Evolutionary conservation across 2,329 filamentous ascomycete species (phyloP).

Genomic region (Penicillium sp.): DNA sequence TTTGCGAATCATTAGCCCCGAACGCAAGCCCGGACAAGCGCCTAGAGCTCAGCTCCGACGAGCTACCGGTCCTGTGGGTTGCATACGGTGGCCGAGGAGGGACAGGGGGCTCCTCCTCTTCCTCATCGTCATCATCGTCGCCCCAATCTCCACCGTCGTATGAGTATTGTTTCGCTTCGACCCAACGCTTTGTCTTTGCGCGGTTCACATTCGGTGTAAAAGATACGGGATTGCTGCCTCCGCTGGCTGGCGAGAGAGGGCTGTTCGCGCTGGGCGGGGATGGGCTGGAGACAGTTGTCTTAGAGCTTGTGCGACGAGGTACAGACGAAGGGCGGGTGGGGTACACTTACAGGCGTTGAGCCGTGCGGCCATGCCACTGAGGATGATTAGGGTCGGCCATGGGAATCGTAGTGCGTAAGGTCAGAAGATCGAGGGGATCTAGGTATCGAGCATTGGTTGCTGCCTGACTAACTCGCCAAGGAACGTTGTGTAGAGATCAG

Average conservation of each 20-base stretch:
- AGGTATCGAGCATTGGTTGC: constrained; percentile 16
- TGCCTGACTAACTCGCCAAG: constrained; percentile 5
- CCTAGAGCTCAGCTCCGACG: constrained; percentile 19
- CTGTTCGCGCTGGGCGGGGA: constrained; percentile 23
- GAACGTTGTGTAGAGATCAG: neutral
- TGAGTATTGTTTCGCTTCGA: constrained; percentile 76
- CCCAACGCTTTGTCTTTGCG: constrained; percentile 90
- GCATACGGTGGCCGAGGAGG: constrained; percentile 22
- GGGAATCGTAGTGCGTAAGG: constrained; percentile 1
- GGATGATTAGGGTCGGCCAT: constrained; percentile 29
- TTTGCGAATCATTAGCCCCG: constrained; percentile 10
- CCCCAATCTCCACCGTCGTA: constrained; percentile 97
- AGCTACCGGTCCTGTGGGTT: constrained; percentile 27
- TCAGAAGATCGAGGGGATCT: constrained; percentile 3
- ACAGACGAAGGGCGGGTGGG: neutral
- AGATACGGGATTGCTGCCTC: constrained; percentile 45
- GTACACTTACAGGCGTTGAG: constrained; percentile 25
- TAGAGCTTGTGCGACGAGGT: constrained; percentile 9
- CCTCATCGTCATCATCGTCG: constrained; percentile 56
- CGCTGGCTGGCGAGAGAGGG: constrained; percentile 27
- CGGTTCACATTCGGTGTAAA: constrained; percentile 86
- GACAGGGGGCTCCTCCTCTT: constrained; percentile 54
- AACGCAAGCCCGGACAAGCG: constrained; percentile 16
- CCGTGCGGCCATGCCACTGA: constrained; percentile 23
- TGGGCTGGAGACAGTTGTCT: constrained; percentile 11